A percentile compares a stretch with the other conserved stretches of the same genome.
phyloP scores from a whole-genome alignment of 2,329 filamentous ascomycete genomes.

The Tricladium varicosporioides region DNA sequence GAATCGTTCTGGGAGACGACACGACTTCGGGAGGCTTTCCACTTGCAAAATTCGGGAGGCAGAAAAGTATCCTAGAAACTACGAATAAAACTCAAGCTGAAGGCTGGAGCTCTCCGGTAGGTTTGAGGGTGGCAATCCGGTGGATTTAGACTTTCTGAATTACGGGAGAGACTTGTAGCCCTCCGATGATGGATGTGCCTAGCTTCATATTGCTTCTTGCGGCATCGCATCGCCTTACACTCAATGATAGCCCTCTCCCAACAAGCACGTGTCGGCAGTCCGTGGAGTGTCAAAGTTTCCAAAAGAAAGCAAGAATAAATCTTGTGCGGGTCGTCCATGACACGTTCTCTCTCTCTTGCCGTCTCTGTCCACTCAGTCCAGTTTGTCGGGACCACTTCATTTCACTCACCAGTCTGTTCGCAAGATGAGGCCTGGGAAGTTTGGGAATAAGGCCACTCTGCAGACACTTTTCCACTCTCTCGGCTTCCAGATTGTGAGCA shows the following conservation, averaged over 20 bases:
- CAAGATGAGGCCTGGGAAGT: neutral
- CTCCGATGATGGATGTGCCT: neutral
- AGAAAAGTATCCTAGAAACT: slow-evolving; percentile 3
- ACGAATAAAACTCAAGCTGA: neutral
- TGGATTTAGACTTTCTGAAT: neutral
- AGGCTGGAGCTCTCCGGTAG: too few relatives aligned
- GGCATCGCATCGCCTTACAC: neutral
- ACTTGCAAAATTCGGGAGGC: too few relatives aligned
- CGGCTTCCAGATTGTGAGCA: neutral
- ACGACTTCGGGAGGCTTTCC: neutral
- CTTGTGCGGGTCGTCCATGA: neutral
- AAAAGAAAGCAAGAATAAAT: too few relatives aligned
- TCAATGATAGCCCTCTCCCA: neutral
- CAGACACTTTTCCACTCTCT: slow-evolving; percentile 2
- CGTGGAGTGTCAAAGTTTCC: neutral
- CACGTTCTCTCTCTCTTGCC: neutral
- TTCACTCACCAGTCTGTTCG: neutral
- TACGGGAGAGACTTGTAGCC: neutral
- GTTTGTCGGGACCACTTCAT: neutral
- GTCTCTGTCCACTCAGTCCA: neutral
- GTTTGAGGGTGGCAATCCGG: too few relatives aligned
- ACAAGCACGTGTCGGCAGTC: neutral
- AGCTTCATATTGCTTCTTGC: neutral
- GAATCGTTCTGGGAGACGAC: neutral
- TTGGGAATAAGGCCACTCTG: neutral